Base-by-base conservation (phyloP, 768 basidiomycete genomes). In the Boletus sp. region DNA sequence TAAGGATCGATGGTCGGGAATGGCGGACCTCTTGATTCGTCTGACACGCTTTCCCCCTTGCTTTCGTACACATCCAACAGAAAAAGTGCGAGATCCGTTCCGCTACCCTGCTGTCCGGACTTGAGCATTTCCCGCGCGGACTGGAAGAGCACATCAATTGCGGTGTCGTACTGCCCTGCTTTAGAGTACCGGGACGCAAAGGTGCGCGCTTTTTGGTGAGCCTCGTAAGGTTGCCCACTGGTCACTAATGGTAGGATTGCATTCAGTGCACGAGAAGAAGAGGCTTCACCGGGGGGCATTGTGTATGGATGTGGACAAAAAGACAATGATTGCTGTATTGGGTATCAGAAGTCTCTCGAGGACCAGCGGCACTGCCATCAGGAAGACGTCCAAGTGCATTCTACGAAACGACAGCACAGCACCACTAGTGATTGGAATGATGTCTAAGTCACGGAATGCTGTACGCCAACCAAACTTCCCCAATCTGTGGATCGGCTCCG, bases 181-280 rank as follows among this genome's bases (percentile, higher is more conserved):
- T 93, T 93, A 47, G 79, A 77, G 69, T 92, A 92, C 63, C 95
- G 81, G 4, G 94, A 86, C 5, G 93, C 93, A 60, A 96, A 97
- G 17, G 95, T 98, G 27, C 96, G 83, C 10, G 94, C 93, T 73
- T 98, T 98, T 71, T 98, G 95, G 64, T 98, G 96, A 0, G 95
- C 95, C 57, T 94, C 92, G 70, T 97, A 97, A 14, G 80, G 71
- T 34, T 93, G 91, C 10, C 86, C 82, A 10, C 77, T 76, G 6
- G 79, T 70, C 47, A 94, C 87, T 46, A 86, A 80, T 11, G 84
- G 91, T 54, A 88, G 74, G 60, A 89, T 91, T 10, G 88, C 88
- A 57, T 81, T 83, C 13, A 93, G 75, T 43, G 90, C 90, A 55
- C 81, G 79, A 30, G 84, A 72, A 33, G 85, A 85, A 17, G 84